Base-by-base conservation (phyloP, 225 moss, liverwort and hornwort genomes). In the Thuidium tamariscinum region DNA sequence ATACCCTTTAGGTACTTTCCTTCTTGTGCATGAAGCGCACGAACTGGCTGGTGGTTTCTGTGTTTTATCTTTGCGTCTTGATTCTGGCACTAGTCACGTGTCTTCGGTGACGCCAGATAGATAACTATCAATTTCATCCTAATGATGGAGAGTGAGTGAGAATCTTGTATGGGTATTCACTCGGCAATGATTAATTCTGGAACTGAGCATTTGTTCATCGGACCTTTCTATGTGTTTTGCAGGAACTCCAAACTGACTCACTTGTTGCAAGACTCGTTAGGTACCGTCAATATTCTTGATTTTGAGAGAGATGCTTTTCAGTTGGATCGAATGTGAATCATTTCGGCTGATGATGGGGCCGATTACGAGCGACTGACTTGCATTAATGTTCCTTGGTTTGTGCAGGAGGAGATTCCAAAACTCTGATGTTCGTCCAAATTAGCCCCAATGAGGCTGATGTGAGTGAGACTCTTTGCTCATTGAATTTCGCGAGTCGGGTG, bases 221-320 rank as follows among this genome's bases (percentile, higher is more conserved):
- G 79, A 15, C 34, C 4, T 77, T 25, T 26, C 12, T 12, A 75
- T 5, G 42, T 65, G 73, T 52, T 85, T 42, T 88, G 88, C 97
- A 99, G 99, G 89, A 99, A 99, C 82, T 99, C 99, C 7, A 99
- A 99, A 67, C 89, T 97, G 64, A 99, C 99, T 39, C 99, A 99
- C 87, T 90, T 99, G 61, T 79, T 99, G 90, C 99, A 99, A 87
- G 99, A 99, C 84, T 97, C 99, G 19, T 69, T 99, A 80, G 98
- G 98, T 98, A 87, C 49, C 1, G 6, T 25, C 36, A 22, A 26
- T 27, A 23, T 49, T 17, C 13, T 42, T 25, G 26, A 3, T 55
- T 79, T 37, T 69, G 10, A 16, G 7, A 25, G 36, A 15, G 19
- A 30, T 65, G 30, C 44, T 15, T 16, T 55, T n/a, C 21, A 27